Base-by-base conservation (phyloP, 2,329 filamentous ascomycete species). In the Venturia pyrina region DNA sequence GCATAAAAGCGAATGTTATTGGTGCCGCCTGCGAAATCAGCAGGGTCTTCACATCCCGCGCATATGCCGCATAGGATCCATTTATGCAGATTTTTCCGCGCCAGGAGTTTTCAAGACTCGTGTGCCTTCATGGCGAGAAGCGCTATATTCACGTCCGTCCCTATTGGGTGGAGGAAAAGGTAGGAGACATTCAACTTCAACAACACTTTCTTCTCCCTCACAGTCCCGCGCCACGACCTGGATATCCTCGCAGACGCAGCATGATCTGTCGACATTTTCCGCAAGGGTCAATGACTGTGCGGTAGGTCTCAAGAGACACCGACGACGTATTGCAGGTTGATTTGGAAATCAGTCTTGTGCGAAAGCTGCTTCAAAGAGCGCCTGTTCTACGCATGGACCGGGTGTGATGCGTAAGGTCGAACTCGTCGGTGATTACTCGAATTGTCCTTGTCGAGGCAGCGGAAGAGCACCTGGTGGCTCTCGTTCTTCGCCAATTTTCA, bases 171-270 rank as follows among this genome's bases (percentile, higher is more conserved):
- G 4, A 19, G 24, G 28, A 32, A 34, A 57, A 17, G 50, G 24
- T 17, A 57, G 50, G 19, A 34, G 50, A 37, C 17, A 11, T 57
- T 59, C 7, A 17, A 6, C 32, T 59, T 34, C 43, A 34, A 61
- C 34, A 19, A 61, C 59, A 24, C 59, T 6, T 34, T 1, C 15
- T 13, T 11, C 59, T 43, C 60, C 60, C 40, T 62, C 21, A 5
- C 6, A 21, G 32, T 60, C n/a, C 15, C 13, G 19, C 32, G 60
- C 63, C 32, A 28, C 50, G 17, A 65, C 48, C 37, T 57, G 59
- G 50, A 65, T 65, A 46, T 44, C 40, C 34, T 48, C 43, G 53
- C 53, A 65, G 53, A 44, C 60, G 34, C 34, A 65, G 32, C 21
- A 65, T 24, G 32, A 41, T 37, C 34, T 65, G 50, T 28, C 50